These are phyloP conservation scores for Geranium brycei DNA, from an alignment of 345 rosid genomes.

Conservation along the genomic window DNA sequence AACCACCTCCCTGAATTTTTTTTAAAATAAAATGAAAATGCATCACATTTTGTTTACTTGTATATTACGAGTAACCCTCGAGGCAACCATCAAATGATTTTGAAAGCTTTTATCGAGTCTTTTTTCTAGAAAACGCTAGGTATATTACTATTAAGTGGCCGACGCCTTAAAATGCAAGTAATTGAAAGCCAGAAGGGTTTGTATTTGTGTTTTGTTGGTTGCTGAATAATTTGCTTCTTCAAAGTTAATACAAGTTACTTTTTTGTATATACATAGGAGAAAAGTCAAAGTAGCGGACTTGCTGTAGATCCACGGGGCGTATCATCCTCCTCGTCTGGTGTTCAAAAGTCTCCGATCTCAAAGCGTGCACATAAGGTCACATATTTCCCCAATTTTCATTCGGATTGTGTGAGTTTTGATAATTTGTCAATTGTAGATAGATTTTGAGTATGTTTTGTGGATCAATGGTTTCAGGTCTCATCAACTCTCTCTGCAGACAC, in stretches of 20 bases:
- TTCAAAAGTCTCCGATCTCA: not conserved
- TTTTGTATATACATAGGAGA: conserved; percentile 2
- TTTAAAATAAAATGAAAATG: not conserved
- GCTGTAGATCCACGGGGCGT: not conserved
- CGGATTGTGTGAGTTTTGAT: not conserved
- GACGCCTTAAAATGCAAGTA: not conserved
- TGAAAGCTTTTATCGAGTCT: no score
- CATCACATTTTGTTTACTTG: not conserved
- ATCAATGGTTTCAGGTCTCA: not conserved
- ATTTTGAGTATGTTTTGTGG: no score
- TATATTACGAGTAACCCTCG: not conserved
- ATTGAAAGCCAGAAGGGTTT: not conserved
- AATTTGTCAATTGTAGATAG: not conserved
- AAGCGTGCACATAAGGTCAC: conserved; percentile 4
- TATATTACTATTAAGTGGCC: not conserved
- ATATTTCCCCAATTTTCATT: not conserved
- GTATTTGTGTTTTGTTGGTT: not conserved
- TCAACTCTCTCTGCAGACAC: not conserved
- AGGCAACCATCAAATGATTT: not conserved
- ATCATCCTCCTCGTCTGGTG: not conserved
- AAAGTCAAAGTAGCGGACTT: not conserved
- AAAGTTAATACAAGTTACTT: no score
- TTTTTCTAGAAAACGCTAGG: no score
- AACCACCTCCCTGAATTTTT: not conserved
- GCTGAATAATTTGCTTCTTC: no score